Base-by-base conservation (phyloP, 352 stramenopile genomes). In the Pythium pyrilobum region DNA sequence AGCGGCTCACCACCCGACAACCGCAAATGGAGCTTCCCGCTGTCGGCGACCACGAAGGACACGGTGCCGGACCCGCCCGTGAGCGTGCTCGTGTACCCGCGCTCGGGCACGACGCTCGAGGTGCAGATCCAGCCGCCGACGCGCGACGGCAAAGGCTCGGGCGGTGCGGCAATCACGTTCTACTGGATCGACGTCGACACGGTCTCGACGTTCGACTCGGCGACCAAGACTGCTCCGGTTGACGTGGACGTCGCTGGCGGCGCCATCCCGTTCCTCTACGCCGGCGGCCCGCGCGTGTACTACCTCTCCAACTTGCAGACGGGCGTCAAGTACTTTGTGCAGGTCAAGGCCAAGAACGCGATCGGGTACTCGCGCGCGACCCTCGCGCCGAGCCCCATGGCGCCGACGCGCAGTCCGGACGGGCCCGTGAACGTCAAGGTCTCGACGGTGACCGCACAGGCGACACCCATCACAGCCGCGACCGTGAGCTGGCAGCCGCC, bases 21-120 rank as follows among this genome's bases (percentile, higher is more conserved):
- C 56, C 92, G 90, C 18, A 85, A 96, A 55, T 98, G 94, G 93
- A 96, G 86, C 25, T 83, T 77, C 12, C 59, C 67, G 6, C 42
- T 94, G 4, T 82, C 79, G 24, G 78, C 81, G 0, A 80, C 74
- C 1, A 91, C 93, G 0, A 72, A 74, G 20, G 75, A 98, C 59
- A 86, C 87, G 53, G 74, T 89, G 13, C 92, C 95, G 5, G 79
- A 90, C 40, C 66, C 74, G 4, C 78, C 83, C 0, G 40, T 89
- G 2, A 75, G 61, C 3, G 81, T 91, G 5, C 72, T 67, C 9
- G 28, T 91, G 7, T 75, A 74, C 24, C 67, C 76, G 5, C 88
- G 79, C 29, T 89, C 74, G 5, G 69, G 58, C 6, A 81, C 77
- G 5, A 72, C 61, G 27, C 53, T 95, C 16, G 76, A 93, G 36